Base-by-base conservation (phyloP, 1,284 basidiomycete species). In the Boletus austroedulis region DNA sequence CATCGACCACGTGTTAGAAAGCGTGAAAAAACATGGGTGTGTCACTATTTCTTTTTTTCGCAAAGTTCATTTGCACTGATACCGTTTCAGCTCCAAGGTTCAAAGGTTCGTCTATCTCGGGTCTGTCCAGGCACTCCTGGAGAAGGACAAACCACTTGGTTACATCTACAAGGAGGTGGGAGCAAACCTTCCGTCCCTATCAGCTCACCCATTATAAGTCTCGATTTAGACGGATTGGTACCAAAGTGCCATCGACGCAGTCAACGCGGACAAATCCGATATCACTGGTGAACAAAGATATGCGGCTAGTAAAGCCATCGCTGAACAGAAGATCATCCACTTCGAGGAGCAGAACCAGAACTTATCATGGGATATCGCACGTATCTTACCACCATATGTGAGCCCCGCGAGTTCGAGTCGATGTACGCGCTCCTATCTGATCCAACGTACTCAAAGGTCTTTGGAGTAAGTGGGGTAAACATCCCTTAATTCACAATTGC, bases 361-460 rank as follows among this genome's bases (percentile, higher is more conserved):
- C 24, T 36, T 53, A 43, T 45, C 51, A 28, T 53, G 51, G 51
- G 51, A 53, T 21, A 53, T 53, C 23, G 45, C 51, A 10, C 51
- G 51, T 34, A 24, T 53, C 51, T 28, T 53, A 28, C 51, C 51
- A 19, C 31, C 51, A n/a, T 53, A 53, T 45, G 51, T 53, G 31
- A 53, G 51, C 9, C 10, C 2, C 31, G 5, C 17, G 26, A 34
- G 24, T 11, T 32, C 15, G 3, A n/a, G 40, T 24, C 11, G n/a
- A 51, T 52, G 7, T 19, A 17, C 31, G 26, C 15, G 12, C 32
- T 34, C 41, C 19, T 17, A 19, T 53, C 43, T 53, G 31, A 53
- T 32, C 11, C 31, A 9, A 45, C 6, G 31, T 12, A 21, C 24
- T 45, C 31, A 15, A 45, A 53, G 51, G 51, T 53, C 24, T 53